These are phyloP conservation scores for Arachnomyces sp. DNA, from an alignment of 2,329 filamentous ascomycete species.

Conservation along the genomic window DNA sequence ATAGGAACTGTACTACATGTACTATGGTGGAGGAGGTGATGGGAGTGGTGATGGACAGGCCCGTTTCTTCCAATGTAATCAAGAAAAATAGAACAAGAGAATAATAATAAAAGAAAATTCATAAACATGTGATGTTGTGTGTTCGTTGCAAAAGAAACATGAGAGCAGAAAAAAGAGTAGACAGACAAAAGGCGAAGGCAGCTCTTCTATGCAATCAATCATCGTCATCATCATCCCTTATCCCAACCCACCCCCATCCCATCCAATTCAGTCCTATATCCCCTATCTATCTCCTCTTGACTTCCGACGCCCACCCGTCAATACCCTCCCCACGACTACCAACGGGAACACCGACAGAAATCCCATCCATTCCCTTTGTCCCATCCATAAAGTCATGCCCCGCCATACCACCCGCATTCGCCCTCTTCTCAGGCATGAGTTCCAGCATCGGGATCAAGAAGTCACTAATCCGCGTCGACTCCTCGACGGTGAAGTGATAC, in stretches of 20 bases:
- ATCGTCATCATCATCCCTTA: not conserved
- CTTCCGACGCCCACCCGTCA: conserved; percentile 83
- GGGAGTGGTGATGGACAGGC: too few relatives aligned
- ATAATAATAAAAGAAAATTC: too few relatives aligned
- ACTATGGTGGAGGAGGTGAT: too few relatives aligned
- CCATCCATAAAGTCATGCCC: conserved; percentile 74
- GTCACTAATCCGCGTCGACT: conserved; percentile 66
- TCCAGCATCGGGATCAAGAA: conserved; percentile 90
- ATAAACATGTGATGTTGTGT: too few relatives aligned
- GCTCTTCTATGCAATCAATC: not conserved
- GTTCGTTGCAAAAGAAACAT: conserved; percentile 6
- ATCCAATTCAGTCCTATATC: not conserved
- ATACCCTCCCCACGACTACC: conserved; percentile 85
- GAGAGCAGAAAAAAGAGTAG: conserved; percentile 19
- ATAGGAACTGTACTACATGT: too few relatives aligned
- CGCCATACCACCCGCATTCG: conserved; percentile 93
- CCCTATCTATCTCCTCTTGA: conserved; percentile 63
- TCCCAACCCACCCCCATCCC: too few relatives aligned
- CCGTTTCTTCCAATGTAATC: too few relatives aligned
- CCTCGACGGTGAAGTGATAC: conserved; percentile 84
- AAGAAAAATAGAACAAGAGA: too few relatives aligned
- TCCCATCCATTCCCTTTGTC: conserved; percentile 77
- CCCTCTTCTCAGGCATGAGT: conserved; percentile 74
- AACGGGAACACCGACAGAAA: conserved; percentile 66
- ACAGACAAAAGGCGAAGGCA: too few relatives aligned